Base-by-base conservation (phyloP, 352 stramenopile species). In the Globisporangium polare region DNA sequence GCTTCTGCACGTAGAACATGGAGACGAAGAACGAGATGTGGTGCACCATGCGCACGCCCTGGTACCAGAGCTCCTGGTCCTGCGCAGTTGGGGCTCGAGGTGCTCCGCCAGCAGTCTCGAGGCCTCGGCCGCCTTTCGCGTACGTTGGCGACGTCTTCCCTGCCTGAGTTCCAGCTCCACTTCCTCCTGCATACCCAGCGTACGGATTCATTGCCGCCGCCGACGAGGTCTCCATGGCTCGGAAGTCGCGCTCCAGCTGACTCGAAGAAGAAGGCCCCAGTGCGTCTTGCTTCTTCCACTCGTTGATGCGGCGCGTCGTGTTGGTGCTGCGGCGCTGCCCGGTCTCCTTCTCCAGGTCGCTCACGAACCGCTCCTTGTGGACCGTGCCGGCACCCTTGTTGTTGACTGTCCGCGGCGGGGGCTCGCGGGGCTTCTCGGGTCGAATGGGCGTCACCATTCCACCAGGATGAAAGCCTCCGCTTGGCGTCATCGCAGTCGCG, bases 331-430 rank as follows among this genome's bases (percentile, higher is more conserved):
- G 78, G 0, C 78, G 80, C 62, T 91, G 84, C 8, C 81, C 81
- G 0, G 84, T 89, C 59, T 89, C 84, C 53, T 65, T 65, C 39
- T 89, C 78, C 13, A 91, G 58, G 31, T 91, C 82, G 55, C 78
- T 93, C 57, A 93, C 73, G 47, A 89, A 90, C 2, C 77, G 72
- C 35, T 93, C 84, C 51, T 89, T 93, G 66, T 91, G 82, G 29
- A 62, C 68, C 5, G 51, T 54, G 15, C 51, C 50, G 17, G 65
- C 73, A 39, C 80, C 57, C 2, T 33, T 61, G 20, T 60, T 68
- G 9, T n/a, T 13, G 66, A 7, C 31, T 31, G 29, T 59, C 6
- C n/a, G 27, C 22, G 61, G 53, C 10, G 27, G 27, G 17, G 61
- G 55, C 39, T 77, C 71, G 18, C 77, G 69, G 0, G 81, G 79